These are phyloP conservation scores for Vanrija sp. DNA, from an alignment of 1,284 basidiomycete genomes.

Conservation along the genomic window DNA sequence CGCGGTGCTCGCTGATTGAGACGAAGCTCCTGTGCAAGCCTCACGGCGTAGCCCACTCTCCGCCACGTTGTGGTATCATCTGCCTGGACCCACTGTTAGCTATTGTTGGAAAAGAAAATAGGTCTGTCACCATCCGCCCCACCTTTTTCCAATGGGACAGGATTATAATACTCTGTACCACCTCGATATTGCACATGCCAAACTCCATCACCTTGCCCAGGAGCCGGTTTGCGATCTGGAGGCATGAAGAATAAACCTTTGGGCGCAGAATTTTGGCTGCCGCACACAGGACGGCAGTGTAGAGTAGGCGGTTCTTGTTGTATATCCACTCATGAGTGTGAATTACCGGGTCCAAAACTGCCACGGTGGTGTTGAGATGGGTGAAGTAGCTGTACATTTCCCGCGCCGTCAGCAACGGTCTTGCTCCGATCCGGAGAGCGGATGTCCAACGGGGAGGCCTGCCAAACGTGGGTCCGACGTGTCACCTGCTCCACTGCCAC, in stretches of 20 bases:
- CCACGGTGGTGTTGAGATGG: slow-evolving; percentile 33
- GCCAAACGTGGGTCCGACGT: background rate
- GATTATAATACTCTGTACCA: slow-evolving; percentile 47
- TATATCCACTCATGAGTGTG: slow-evolving; percentile 45
- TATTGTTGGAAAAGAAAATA: too few relatives aligned
- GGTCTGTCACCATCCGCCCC: too few relatives aligned
- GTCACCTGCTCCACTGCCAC: slow-evolving; percentile 2
- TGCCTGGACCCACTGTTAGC: slow-evolving; percentile 18
- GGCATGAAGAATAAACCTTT: slow-evolving; percentile 40
- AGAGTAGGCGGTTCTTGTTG: slow-evolving; percentile 43
- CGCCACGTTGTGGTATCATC: slow-evolving; percentile 43
- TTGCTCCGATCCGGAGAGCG: background rate
- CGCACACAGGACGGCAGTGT: slow-evolving; percentile 48
- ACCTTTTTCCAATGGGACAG: slow-evolving; percentile 48
- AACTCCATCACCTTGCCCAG: slow-evolving; percentile 47
- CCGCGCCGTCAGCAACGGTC: background rate
- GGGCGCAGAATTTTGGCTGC: slow-evolving; percentile 46
- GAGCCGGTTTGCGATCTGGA: slow-evolving; percentile 38
- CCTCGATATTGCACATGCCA: slow-evolving; percentile 42
- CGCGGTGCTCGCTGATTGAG: slow-evolving; percentile 30
- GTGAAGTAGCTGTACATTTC: slow-evolving; percentile 26
- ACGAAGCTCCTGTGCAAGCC: slow-evolving; percentile 46
- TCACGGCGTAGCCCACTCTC: slow-evolving; percentile 40
- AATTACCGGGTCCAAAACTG: slow-evolving; percentile 43
- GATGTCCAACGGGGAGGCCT: background rate